phyloP scores from a whole-genome alignment of 257 asterid genomes.

The Euphrasia confusa region DNA sequence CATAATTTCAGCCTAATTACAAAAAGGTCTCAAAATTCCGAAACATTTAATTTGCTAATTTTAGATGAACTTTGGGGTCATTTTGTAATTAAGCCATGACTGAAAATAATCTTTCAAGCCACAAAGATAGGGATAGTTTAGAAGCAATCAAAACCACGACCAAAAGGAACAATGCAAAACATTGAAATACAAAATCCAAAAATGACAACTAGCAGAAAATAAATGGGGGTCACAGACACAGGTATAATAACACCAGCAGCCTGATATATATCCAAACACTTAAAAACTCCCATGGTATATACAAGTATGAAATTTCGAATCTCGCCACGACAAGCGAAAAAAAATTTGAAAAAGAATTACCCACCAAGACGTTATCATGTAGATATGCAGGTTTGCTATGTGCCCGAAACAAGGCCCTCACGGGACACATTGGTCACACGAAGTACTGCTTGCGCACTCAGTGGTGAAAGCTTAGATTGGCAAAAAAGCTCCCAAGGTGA shows the following conservation, averaged over 20 bases:
- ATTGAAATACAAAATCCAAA: conserved; percentile 7
- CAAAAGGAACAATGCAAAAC: conserved; percentile 17
- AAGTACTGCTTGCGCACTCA: conserved; percentile 86
- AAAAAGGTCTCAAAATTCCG: too few relatives aligned
- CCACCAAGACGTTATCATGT: conserved; percentile 14
- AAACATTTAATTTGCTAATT: background rate
- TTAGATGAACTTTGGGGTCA: background rate
- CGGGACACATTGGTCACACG: conserved; percentile 70
- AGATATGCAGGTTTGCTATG: conserved; percentile 34
- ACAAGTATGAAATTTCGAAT: conserved; percentile 47
- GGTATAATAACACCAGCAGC: conserved; percentile 22
- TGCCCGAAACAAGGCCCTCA: conserved; percentile 55
- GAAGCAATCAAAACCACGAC: background rate
- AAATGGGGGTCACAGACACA: conserved; percentile 19
- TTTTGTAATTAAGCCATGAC: background rate
- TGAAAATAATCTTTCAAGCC: background rate
- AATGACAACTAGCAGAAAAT: conserved; percentile 30
- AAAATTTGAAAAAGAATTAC: conserved; percentile 23
- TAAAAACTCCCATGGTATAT: conserved; percentile 52
- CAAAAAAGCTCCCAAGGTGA: conserved; percentile 83
- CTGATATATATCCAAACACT: conserved; percentile 33
- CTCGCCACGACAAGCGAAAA: conserved; percentile 21
- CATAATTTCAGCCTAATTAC: background rate
- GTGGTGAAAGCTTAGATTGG: conserved; percentile 78
- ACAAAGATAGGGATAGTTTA: background rate